A percentile compares a stretch with the other conserved stretches of the same genome.
Conservation (phyloP, 495 filamentous ascomycete species). For the Talaromyces adpressus region DNA sequence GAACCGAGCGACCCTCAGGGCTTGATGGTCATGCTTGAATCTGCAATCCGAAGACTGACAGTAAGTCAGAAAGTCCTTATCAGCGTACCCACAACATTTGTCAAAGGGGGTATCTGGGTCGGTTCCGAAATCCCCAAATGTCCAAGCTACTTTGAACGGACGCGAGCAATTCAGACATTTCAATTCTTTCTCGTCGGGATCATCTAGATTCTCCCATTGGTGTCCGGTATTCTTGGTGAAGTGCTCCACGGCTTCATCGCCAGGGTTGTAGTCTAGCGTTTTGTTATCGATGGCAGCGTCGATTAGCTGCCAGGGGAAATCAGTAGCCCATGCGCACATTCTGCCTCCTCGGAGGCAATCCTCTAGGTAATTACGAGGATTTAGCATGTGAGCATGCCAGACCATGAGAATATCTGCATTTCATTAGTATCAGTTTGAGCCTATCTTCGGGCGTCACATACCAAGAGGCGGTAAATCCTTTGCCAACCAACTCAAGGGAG, state of each 20-base stretch:
- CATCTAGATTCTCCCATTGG: slow-evolving; percentile 53
- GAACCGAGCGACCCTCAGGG: slow-evolving; percentile 50
- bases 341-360: slow-evolving; percentile 62
- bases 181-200: slow-evolving; percentile 39
- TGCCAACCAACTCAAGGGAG: slow-evolving; percentile 11
- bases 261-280: slow-evolving; percentile 54
- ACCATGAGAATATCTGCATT: slow-evolving; percentile 75
- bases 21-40: slow-evolving; percentile 38
- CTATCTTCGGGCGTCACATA: slow-evolving; percentile 12
- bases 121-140: slow-evolving; percentile 35
- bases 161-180: slow-evolving; percentile 50
- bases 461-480: slow-evolving; percentile 26
- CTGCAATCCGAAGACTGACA: slow-evolving; percentile 36
- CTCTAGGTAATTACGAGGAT: slow-evolving; percentile 70
- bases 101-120: slow-evolving; percentile 19
- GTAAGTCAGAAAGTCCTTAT: slow-evolving; percentile 45
- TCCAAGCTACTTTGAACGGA: slow-evolving; percentile 49
- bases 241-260: slow-evolving; percentile 27
- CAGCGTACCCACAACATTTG: slow-evolving; percentile 50
- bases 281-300: slow-evolving; percentile 56
- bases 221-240: slow-evolving; percentile 49
- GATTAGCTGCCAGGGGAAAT: slow-evolving; percentile 66
- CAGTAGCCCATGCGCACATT: slow-evolving; percentile 52
- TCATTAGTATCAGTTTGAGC: background rate
- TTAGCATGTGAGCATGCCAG: slow-evolving; percentile 83